These are phyloP conservation scores for Pyrus hybrid DNA, from an alignment of 331 rosid genomes.

Conservation along the genomic window DNA sequence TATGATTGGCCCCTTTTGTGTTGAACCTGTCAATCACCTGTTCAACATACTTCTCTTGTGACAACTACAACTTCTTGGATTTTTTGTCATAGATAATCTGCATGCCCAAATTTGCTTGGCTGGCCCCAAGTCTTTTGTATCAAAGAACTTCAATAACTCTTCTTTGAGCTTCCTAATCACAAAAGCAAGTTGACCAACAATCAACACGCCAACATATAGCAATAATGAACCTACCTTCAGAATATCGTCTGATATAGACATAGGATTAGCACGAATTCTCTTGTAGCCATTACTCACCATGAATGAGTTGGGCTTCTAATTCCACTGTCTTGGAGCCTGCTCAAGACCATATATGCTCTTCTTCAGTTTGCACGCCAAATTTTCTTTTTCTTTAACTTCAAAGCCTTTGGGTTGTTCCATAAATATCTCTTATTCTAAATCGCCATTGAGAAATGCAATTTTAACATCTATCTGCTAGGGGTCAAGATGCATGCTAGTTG, in stretches of 20 bases:
- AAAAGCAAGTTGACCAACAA: background rate
- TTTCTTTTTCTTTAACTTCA: background rate
- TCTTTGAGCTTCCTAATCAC: background rate
- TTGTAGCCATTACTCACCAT: too few relatives aligned
- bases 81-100: too few relatives aligned
- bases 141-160: background rate
- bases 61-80: too few relatives aligned
- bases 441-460: background rate
- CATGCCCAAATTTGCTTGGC: too few relatives aligned
- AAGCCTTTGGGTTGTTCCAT: background rate
- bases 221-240: background rate
- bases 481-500: background rate
- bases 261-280: background rate
- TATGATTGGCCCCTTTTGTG: background rate
- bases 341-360: background rate
- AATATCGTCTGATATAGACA: background rate
- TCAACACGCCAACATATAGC: background rate
- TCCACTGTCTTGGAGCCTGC: background rate
- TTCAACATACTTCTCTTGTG: background rate
- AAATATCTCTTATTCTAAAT: background rate
- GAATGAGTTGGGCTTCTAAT: background rate
- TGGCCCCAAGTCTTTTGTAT: background rate
- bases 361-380: background rate
- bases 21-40: background rate
- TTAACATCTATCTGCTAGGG: background rate